These are phyloP conservation scores for Saccharomyces hybrid DNA, from an alignment of 1,139 yeast genomes.

Conservation along the genomic window DNA sequence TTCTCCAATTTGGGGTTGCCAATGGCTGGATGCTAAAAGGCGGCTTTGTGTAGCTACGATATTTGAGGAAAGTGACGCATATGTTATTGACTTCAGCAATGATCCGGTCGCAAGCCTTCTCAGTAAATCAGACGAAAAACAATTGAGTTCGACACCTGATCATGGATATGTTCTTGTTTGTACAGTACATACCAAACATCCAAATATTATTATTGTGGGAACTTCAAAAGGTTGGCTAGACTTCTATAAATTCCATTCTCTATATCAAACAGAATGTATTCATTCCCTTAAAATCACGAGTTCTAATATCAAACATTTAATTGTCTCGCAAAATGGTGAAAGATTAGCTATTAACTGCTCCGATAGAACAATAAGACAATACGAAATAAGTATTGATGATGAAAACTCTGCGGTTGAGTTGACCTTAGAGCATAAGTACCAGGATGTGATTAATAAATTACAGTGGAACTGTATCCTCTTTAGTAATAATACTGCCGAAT, in stretches of 20 bases:
- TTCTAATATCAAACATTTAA: constrained; percentile 65
- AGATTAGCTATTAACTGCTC: constrained; percentile 72
- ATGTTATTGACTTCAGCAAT: constrained; percentile 45
- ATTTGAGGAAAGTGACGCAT: constrained; percentile 43
- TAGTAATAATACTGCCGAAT: constrained; percentile 72
- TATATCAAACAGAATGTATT: constrained; percentile 30
- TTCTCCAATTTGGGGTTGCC: constrained; percentile 39
- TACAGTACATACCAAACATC: constrained; percentile 27
- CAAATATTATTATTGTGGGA: constrained; percentile 58
- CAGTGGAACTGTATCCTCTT: constrained; percentile 85
- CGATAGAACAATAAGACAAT: constrained; percentile 76
- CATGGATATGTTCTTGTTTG: constrained; percentile 30
- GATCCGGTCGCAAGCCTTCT: constrained; percentile 33
- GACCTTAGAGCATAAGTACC: constrained; percentile 74
- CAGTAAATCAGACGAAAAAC: constrained; percentile 22
- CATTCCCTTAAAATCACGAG: constrained; percentile 51
- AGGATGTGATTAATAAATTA: constrained; percentile 79
- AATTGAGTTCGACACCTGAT: constrained; percentile 7
- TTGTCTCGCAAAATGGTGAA: constrained; percentile 58
- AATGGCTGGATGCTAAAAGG: constrained; percentile 17
- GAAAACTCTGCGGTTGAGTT: constrained; percentile 38
- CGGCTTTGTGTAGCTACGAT: constrained; percentile 23
- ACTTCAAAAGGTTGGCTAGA: constrained; percentile 76
- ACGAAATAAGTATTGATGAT: constrained; percentile 36
- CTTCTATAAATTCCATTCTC: constrained; percentile 32